Evolutionary conservation across 805 yeast species (phyloP).

Genomic region (Tetrapisispora fleetii): DNA sequence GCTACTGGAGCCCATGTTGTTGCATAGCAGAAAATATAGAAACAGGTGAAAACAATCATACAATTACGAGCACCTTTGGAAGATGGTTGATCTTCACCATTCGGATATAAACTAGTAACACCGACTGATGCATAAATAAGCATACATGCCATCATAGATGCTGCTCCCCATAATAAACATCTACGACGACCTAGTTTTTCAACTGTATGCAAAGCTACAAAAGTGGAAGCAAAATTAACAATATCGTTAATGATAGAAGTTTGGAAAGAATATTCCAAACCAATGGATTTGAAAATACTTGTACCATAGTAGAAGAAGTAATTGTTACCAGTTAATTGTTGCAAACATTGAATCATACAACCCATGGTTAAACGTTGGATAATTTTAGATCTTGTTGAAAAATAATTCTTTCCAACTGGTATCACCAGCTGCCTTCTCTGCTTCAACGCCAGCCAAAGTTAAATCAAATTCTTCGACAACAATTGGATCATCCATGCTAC

Average conservation of each 20-base stretch:
- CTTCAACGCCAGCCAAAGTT: slow-evolving; percentile 50
- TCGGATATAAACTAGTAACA: slow-evolving; percentile 35
- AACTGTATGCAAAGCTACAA: slow-evolving; percentile 41
- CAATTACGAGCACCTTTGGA: slow-evolving; percentile 53
- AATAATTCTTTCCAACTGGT: slow-evolving; percentile 59
- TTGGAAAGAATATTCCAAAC: slow-evolving; percentile 48
- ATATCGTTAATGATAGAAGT: slow-evolving; percentile 52
- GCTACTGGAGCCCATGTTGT: slow-evolving; percentile 70
- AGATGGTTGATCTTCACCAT: slow-evolving; percentile 35
- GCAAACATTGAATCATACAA: slow-evolving; percentile 48
- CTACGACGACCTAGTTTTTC: slow-evolving; percentile 47
- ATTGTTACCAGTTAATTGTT: slow-evolving; percentile 60
- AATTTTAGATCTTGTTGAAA: slow-evolving; percentile 58
- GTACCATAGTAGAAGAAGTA: slow-evolving; percentile 63
- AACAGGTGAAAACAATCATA: slow-evolving; percentile 62
- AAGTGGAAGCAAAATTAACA: slow-evolving; percentile 52
- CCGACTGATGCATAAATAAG: slow-evolving; percentile 53
- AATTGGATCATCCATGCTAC: slow-evolving; percentile 42
- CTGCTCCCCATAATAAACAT: slow-evolving; percentile 39
- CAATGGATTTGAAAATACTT: slow-evolving; percentile 51
- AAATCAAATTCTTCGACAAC: slow-evolving; percentile 47
- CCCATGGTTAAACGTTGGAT: slow-evolving; percentile 40
- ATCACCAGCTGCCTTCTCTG: slow-evolving; percentile 50
- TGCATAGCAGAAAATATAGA: slow-evolving; percentile 64
- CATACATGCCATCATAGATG: slow-evolving; percentile 38